A percentile compares a stretch with the other conserved stretches of the same genome.
phyloP scores from a whole-genome alignment of 371 early-diverging fungal species.

The Actinomortierella wolfii region DNA sequence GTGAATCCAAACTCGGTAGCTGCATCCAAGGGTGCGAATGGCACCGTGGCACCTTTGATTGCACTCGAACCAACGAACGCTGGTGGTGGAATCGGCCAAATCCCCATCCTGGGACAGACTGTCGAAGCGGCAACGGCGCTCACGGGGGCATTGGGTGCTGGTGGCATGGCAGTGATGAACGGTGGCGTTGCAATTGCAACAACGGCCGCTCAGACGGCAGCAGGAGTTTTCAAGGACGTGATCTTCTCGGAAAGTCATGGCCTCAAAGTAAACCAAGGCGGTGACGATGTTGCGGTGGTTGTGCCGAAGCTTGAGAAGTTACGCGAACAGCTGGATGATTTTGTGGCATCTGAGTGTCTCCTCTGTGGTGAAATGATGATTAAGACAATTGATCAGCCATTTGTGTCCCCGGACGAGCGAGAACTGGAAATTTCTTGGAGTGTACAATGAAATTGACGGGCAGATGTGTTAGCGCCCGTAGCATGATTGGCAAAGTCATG shows the following conservation, averaged over 20 bases:
- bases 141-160: constrained; percentile 41
- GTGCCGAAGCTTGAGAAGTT: constrained; percentile 50
- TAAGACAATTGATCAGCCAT: constrained; percentile 75
- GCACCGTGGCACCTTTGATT: neutral
- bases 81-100: constrained; percentile 2
- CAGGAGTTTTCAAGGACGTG: constrained; percentile 48
- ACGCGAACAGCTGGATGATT: constrained; percentile 77
- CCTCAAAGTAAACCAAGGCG: constrained; percentile 12
- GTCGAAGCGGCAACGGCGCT: constrained; percentile 46
- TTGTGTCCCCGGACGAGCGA: constrained; percentile 60
- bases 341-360: constrained; percentile 85
- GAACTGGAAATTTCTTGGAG: constrained; percentile 61
- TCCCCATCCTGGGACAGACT: constrained; percentile 26
- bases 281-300: constrained; percentile 47
- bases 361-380: constrained; percentile 92
- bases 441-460: constrained; percentile 47
- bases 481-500: neutral
- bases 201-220: constrained; percentile 45
- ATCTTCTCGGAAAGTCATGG: constrained; percentile 42
- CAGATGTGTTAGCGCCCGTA: too few species aligned
- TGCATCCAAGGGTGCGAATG: constrained; percentile 4
- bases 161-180: constrained; percentile 40
- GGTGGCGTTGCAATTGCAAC: constrained; percentile 41
- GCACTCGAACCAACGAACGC: neutral
- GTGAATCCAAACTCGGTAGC: neutral